A percentile compares a stretch with the other conserved stretches of the same genome.
Evolutionary conservation across 2,329 filamentous ascomycete species (phyloP).

Genomic region (Talaromyces albobiverticillius): DNA sequence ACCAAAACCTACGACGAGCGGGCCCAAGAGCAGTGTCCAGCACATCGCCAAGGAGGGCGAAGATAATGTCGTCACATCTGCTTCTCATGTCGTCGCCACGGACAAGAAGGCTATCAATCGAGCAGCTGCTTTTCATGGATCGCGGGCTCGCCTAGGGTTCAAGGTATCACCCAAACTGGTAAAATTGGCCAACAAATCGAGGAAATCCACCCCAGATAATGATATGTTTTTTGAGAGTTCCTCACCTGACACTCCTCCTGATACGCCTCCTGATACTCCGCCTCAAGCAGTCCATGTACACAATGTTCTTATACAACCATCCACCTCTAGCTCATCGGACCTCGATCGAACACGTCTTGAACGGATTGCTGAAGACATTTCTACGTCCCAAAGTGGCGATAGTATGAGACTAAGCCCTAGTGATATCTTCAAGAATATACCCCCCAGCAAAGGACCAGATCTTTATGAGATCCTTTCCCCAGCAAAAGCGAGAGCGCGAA

Average conservation of each 20-base stretch:
- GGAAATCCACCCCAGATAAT: not conserved
- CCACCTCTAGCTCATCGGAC: not conserved
- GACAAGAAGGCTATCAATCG: conserved; percentile 26
- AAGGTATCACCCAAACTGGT: not conserved
- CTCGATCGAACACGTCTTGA: conserved; percentile 14
- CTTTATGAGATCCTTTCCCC: conserved; percentile 10
- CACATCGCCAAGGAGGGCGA: conserved; percentile 16
- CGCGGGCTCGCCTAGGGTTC: not conserved
- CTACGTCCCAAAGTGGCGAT: not conserved
- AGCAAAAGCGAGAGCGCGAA: conserved; percentile 9
- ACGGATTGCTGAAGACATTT: not conserved
- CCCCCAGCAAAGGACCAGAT: not conserved
- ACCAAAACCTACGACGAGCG: conserved; percentile 14
- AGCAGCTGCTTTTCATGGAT: conserved; percentile 2
- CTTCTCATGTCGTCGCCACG: conserved; percentile 42
- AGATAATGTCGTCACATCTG: conserved; percentile 36
- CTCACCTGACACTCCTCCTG: not conserved
- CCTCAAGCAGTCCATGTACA: too few species aligned
- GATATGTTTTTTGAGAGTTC: conserved; percentile 4
- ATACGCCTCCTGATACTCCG: too few species aligned
- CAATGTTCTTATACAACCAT: too few species aligned
- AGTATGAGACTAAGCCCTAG: not conserved
- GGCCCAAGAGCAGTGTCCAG: conserved; percentile 21
- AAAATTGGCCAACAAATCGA: not conserved
- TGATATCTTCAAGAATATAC: conserved; percentile 7